Base-by-base conservation (phyloP, 352 stramenopile species). In the Globisporangium middletonii region DNA sequence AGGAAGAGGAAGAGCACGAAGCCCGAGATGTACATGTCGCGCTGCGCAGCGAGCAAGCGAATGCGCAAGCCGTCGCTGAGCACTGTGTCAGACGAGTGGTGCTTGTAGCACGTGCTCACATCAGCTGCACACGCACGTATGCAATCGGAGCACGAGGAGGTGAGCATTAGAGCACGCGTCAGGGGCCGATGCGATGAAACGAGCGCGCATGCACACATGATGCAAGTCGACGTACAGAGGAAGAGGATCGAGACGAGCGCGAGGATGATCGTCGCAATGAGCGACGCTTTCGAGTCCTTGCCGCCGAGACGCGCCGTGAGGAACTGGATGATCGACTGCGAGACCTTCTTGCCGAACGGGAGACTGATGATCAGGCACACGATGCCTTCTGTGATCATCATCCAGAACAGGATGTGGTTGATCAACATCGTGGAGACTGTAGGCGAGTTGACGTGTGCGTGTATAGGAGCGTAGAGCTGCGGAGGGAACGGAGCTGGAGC, bases 11-110 rank as follows among this genome's bases (percentile, higher is more conserved):
- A 94, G 43, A 94, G 71, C 38, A 71, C 88, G 62, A 92, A 91
- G 63, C 84, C 82, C 35, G 84, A 80, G 58, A 94, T 92, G 79
- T 94, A 94, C 81, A 92, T 90, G 62, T 94, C 77, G 23, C 84
- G 77, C 63, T 94, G 82, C 0, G 84, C 79, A 16, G 73, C 75
- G 55, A 94, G 69, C 55, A 94, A 55, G 27, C 82, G 84, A 48
- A 94, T 87, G n/a, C 84, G 82, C 62, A 94, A 63, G 15, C 84
- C 82, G 64, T 94, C 84, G 47, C 71, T 83, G 37, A 86, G 67
- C 26, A 83, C 61, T 47, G 71, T 64, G 18, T 83, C 77, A 15
- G 69, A 67, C 37, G 69, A 67, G 52, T 88, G 75, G 63, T 92
- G 75, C 62, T 85, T 86, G 71, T 88, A 89, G 43, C 68, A 68